Evolutionary conservation across 2,329 filamentous ascomycete species (phyloP), one percentile per base, ranked within the genome.

Genomic region (Aspergillus phoenicis): DNA sequence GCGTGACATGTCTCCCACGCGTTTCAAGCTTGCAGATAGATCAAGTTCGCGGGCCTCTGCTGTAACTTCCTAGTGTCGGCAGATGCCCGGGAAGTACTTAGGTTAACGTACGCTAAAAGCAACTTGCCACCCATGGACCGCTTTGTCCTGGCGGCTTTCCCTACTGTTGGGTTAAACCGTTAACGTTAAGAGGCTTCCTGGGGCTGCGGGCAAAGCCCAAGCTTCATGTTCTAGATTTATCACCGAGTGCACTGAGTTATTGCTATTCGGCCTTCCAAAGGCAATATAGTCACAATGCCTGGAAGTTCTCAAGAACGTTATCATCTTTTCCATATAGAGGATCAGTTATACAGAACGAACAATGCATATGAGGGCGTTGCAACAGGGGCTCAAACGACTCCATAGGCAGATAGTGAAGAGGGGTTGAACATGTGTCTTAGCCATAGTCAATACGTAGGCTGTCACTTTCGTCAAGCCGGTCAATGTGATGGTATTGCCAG

Each of bases 391-490:
- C 20, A 26, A 24, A 28, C 26, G 33, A 54, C 39, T 26, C 30
- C 28, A 8, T 26, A 20, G 38, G 13, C 11, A 13, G 24, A 33
- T 47, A 15, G 20, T 15, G 36, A 51, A 17, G 45, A 33, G 33
- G 17, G 30, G 39, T 43, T 48, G 57, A 20, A 8, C 41, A 54
- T 47, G 17, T 22, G 43, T 56, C 39, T 43, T 20, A 20, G 57
- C 39, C 30, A 15, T 45, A 48, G 41, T 58, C 48, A 39, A 33
- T 45, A 54, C 28, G 36, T 22, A 49, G 13, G 41, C 8, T 59
- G 41, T 53, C 39, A 59, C 57, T 54, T 49, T 24, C 36, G 5
- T 30, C 30, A 24, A 47, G 13, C 39, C 52, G 48, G 24, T 22
- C 30, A 28, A 30, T 36, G 8, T 17, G 41, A 39, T 45, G 20